phyloP scores from a whole-genome alignment of 2,329 filamentous ascomycete genomes.

The Fusarium tjaetaba region DNA sequence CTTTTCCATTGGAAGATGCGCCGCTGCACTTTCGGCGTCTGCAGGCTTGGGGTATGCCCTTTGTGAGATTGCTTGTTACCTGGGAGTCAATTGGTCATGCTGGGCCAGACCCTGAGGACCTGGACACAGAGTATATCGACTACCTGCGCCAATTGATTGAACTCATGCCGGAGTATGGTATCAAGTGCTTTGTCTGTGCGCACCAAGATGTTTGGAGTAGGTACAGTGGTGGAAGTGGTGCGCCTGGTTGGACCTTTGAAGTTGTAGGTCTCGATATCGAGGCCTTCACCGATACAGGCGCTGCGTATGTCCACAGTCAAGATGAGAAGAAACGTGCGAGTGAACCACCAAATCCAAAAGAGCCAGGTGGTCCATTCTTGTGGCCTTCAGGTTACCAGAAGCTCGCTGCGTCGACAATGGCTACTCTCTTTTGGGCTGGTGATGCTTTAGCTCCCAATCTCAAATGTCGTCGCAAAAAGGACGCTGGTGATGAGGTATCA shows the following conservation, averaged over 20 bases:
- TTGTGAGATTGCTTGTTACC: slow-evolving; percentile 54
- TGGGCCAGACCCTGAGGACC: slow-evolving; percentile 46
- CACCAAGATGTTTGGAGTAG: slow-evolving; percentile 57
- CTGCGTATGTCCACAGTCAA: slow-evolving; percentile 50
- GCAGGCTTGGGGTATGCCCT: slow-evolving; percentile 51
- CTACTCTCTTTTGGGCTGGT: slow-evolving; percentile 44
- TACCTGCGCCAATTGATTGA: slow-evolving; percentile 51
- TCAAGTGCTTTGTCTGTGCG: slow-evolving; percentile 55
- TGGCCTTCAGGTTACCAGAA: slow-evolving; percentile 53
- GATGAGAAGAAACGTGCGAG: slow-evolving; percentile 45
- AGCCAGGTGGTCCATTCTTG: slow-evolving; percentile 50
- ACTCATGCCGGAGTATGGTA: slow-evolving; percentile 51
- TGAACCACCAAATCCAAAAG: slow-evolving; percentile 42
- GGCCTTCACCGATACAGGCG: slow-evolving; percentile 48
- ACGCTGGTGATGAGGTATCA: slow-evolving; percentile 40
- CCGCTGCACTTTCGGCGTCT: slow-evolving; percentile 52
- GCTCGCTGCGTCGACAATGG: slow-evolving; percentile 49
- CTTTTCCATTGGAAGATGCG: slow-evolving; percentile 52
- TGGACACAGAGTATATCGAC: slow-evolving; percentile 52
- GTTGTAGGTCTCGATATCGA: slow-evolving; percentile 52
- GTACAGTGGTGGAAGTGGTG: slow-evolving; percentile 55
- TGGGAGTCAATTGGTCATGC: slow-evolving; percentile 54
- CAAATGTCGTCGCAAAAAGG: slow-evolving; percentile 30
- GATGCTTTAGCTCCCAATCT: slow-evolving; percentile 45
- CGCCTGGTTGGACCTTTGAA: slow-evolving; percentile 55